These are phyloP conservation scores for Phalaenopsis aphrodite DNA, from an alignment of 106 monocot genomes.

Conservation along the genomic window DNA sequence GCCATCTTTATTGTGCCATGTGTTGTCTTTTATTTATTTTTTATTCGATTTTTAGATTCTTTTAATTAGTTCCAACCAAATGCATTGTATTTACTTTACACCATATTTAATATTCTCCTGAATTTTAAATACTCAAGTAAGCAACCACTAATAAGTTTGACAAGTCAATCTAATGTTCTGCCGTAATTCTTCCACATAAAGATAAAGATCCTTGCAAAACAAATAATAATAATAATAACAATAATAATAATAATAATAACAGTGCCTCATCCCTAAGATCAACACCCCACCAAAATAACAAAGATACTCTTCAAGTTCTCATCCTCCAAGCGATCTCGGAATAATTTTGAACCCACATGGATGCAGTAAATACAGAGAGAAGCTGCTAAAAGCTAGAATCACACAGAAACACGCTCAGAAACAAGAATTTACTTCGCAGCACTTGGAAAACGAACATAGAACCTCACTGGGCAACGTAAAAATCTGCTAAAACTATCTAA, in stretches of 20 bases:
- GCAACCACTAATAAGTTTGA: background rate
- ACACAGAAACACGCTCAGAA: background rate
- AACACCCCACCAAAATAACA: background rate
- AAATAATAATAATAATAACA: background rate
- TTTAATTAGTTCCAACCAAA: too few species aligned
- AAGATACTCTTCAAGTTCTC: background rate
- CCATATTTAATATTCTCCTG: too few species aligned
- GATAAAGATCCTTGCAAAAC: background rate
- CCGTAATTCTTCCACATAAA: background rate
- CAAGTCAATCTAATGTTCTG: background rate
- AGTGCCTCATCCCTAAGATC: background rate
- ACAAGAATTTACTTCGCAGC: background rate
- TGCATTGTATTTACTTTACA: too few species aligned
- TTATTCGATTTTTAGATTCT: too few species aligned
- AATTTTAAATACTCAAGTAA: too few species aligned
- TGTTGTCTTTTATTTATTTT: too few species aligned
- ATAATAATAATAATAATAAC: background rate
- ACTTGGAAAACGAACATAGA: background rate
- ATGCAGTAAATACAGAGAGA: background rate
- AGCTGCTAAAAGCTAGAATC: background rate
- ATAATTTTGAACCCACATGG: background rate
- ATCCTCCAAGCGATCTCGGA: background rate
- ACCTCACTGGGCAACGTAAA: background rate
- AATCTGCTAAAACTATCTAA: background rate
- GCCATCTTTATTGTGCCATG: too few species aligned